These are phyloP conservation scores for Pleoardoris graminearum DNA, from an alignment of 2,329 filamentous ascomycete genomes.

Conservation along the genomic window DNA sequence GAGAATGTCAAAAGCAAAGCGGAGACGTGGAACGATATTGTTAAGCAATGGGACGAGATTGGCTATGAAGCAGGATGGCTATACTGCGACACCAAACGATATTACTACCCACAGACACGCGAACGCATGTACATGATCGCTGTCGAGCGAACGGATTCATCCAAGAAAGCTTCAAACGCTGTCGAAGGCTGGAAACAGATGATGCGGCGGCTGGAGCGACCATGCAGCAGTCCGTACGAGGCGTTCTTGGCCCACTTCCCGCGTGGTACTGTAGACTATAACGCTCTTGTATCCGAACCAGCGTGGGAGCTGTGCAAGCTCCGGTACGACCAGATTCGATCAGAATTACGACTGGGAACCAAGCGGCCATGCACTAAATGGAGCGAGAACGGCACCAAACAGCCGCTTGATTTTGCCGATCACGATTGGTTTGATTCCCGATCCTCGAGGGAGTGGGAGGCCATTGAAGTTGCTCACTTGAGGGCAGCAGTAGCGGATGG, in stretches of 20 bases:
- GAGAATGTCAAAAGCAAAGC: slow-evolving; percentile 65
- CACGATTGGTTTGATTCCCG: slow-evolving; percentile 55
- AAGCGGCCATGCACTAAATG: slow-evolving; percentile 63
- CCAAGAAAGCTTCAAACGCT: slow-evolving; percentile 14
- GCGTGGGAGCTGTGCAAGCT: slow-evolving; percentile 63
- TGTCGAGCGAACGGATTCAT: slow-evolving; percentile 42
- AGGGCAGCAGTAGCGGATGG: slow-evolving; percentile 49
- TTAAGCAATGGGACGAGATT: slow-evolving; percentile 53
- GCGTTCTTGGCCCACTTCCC: slow-evolving; percentile 63
- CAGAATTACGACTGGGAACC: slow-evolving; percentile 55
- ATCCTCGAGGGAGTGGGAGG: slow-evolving; percentile 65
- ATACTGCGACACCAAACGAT: slow-evolving; percentile 69
- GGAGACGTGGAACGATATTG: slow-evolving; percentile 60
- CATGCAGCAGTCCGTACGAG: slow-evolving; percentile 64
- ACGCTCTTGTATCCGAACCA: slow-evolving; percentile 29
- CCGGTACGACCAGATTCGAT: slow-evolving; percentile 62
- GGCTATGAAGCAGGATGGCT: slow-evolving; percentile 59
- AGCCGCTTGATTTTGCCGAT: slow-evolving; percentile 60
- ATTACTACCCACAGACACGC: slow-evolving; percentile 71
- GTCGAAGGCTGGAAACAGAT: slow-evolving; percentile 48
- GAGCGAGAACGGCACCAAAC: slow-evolving; percentile 55
- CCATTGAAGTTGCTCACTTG: slow-evolving; percentile 65
- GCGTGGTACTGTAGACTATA: slow-evolving; percentile 51
- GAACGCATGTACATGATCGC: slow-evolving; percentile 53
- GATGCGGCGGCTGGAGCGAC: slow-evolving; percentile 56